phyloP scores from a whole-genome alignment of 192 early-diverging fungal genomes.

The Chytriomyces sp. region DNA sequence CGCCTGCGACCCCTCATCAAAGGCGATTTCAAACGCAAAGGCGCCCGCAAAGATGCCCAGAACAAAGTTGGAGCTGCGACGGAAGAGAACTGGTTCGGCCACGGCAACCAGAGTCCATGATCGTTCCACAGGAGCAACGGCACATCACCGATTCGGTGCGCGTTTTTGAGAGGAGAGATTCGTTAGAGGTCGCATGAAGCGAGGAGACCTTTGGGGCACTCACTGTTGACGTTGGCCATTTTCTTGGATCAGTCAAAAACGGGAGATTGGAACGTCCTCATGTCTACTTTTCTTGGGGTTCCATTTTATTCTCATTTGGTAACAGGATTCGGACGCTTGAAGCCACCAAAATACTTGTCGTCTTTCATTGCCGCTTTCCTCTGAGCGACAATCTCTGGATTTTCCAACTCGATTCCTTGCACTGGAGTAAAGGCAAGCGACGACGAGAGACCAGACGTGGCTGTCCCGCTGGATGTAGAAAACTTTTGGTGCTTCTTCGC shows the following conservation, averaged over 20 bases:
- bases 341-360: conserved; percentile 28
- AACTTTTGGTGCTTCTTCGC: conserved; percentile 34
- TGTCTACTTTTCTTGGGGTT: no score
- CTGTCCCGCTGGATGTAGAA: conserved; percentile 23
- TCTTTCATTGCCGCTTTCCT: conserved; percentile 14
- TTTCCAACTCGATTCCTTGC: conserved; percentile 90
- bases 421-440: conserved; percentile 94
- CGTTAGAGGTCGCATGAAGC: not conserved
- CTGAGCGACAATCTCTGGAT: conserved; percentile 63
- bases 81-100: conserved; percentile 66
- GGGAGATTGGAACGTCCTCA: no score
- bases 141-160: not conserved
- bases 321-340: conserved; percentile 3
- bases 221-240: conserved; percentile 22
- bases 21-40: conserved; percentile 73
- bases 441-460: conserved; percentile 79
- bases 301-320: not conserved
- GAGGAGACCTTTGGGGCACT: not conserved
- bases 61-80: conserved; percentile 72
- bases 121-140: not conserved
- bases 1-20: conserved; percentile 61
- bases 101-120: not conserved
- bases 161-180: not conserved
- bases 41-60: conserved; percentile 67
- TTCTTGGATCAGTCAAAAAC: not conserved